Evolutionary conservation across 129 eudicot genomes (phyloP).

Genomic region (Mikania micrantha): DNA sequence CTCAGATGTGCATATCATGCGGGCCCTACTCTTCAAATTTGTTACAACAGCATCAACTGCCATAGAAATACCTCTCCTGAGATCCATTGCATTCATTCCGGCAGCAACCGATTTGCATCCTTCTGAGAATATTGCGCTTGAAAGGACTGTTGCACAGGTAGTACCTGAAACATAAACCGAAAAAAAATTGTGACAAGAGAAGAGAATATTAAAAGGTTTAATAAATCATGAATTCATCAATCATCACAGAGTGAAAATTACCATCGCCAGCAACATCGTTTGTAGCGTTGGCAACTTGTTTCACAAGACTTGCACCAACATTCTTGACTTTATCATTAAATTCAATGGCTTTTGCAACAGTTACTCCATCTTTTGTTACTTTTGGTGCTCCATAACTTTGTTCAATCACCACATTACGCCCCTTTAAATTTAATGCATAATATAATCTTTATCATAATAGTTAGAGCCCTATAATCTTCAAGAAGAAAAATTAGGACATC

Average conservation of each 20-base stretch:
- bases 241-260: slow-evolving; percentile 12
- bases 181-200: background rate
- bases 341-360: slow-evolving; percentile 78
- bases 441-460: background rate
- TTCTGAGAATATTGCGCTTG: slow-evolving; percentile 54
- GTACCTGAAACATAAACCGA: slow-evolving; percentile 46
- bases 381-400: slow-evolving; percentile 85
- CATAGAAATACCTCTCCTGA: slow-evolving; percentile 55
- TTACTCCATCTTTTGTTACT: slow-evolving; percentile 94
- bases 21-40: slow-evolving; percentile 69
- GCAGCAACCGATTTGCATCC: slow-evolving; percentile 35
- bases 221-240: background rate
- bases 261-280: slow-evolving; percentile 94
- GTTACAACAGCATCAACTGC: slow-evolving; percentile 80
- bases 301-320: slow-evolving; percentile 80
- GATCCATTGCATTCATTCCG: slow-evolving; percentile 40
- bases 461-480: no score
- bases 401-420: slow-evolving; percentile 83
- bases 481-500: no score
- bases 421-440: slow-evolving; percentile 31
- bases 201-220: background rate
- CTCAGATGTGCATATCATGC: slow-evolving; percentile 81
- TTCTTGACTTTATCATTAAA: slow-evolving; percentile 72
- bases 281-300: slow-evolving; percentile 85
- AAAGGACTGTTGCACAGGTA: slow-evolving; percentile 81